Evolutionary conservation across 108 stramenopile species (phyloP).

Genomic region (Skeletonema menzelii): DNA sequence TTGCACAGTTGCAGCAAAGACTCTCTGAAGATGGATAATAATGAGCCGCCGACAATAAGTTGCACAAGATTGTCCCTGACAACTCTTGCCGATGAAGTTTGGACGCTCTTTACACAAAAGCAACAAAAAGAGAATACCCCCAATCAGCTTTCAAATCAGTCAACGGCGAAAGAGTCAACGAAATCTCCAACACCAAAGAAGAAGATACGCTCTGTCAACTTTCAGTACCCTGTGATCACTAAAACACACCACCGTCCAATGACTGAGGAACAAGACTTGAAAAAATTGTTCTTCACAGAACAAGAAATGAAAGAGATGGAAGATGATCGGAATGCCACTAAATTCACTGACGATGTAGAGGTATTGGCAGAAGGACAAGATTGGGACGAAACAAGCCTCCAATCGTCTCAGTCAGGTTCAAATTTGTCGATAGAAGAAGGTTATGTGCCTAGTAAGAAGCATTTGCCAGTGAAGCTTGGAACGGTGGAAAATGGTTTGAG

Average conservation of each 20-base stretch:
- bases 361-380: constrained; percentile 59
- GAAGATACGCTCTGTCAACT: constrained; percentile 43
- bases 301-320: constrained; percentile 81
- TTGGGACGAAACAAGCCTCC: constrained; percentile 3
- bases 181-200: not conserved
- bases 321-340: constrained; percentile 71
- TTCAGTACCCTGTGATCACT: constrained; percentile 80
- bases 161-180: not conserved
- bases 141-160: not conserved
- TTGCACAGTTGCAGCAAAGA: no score
- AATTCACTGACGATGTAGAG: constrained; percentile 77
- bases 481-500: not conserved
- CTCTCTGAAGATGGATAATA: not conserved
- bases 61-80: not conserved
- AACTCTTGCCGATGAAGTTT: not conserved
- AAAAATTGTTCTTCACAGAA: constrained; percentile 74
- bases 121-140: no score
- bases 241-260: constrained; percentile 69
- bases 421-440: constrained; percentile 1
- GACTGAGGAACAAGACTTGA: constrained; percentile 56
- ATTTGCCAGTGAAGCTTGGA: not conserved
- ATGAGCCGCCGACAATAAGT: not conserved
- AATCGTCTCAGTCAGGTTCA: constrained; percentile 4
- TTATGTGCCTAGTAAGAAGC: not conserved
- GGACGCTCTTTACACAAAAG: not conserved